phyloP scores from a whole-genome alignment of 2,329 filamentous ascomycete species.

The Fusarium miscanthi region DNA sequence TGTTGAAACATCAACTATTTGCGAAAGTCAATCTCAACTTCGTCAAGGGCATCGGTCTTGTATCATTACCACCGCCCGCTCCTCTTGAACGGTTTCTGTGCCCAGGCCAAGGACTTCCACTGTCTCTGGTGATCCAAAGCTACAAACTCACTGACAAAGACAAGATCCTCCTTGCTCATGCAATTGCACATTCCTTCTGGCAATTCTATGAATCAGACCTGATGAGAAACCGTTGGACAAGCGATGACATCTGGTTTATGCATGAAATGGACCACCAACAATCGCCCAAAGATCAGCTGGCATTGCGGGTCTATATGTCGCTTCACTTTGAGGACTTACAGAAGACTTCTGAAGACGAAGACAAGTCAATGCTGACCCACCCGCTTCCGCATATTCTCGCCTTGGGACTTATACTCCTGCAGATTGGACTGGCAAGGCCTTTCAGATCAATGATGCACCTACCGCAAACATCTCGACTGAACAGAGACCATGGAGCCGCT shows the following conservation, averaged over 20 bases:
- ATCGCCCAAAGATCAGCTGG: fast-evolving
- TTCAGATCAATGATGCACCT: fast-evolving
- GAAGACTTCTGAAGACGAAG: fast-evolving
- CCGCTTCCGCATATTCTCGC: background rate
- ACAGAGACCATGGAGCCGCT: background rate
- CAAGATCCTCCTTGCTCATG: background rate
- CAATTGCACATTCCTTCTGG: background rate
- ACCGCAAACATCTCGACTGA: fast-evolving
- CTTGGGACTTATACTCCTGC: fast-evolving
- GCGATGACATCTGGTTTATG: background rate
- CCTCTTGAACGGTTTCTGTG: background rate
- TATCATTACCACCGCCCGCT: background rate
- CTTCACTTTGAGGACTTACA: fast-evolving
- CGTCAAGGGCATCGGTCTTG: background rate
- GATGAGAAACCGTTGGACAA: fast-evolving
- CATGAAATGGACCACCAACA: background rate
- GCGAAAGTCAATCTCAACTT: background rate
- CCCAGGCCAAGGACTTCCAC: background rate
- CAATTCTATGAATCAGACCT: background rate
- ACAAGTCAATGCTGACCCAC: background rate
- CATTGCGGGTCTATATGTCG: fast-evolving
- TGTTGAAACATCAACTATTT: fast-evolving
- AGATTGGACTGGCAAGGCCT: background rate
- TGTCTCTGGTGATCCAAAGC: fast-evolving
- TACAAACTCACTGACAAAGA: background rate